These are phyloP conservation scores for Puccinia horiana DNA, from an alignment of 1,284 basidiomycete genomes.

Conservation along the genomic window DNA sequence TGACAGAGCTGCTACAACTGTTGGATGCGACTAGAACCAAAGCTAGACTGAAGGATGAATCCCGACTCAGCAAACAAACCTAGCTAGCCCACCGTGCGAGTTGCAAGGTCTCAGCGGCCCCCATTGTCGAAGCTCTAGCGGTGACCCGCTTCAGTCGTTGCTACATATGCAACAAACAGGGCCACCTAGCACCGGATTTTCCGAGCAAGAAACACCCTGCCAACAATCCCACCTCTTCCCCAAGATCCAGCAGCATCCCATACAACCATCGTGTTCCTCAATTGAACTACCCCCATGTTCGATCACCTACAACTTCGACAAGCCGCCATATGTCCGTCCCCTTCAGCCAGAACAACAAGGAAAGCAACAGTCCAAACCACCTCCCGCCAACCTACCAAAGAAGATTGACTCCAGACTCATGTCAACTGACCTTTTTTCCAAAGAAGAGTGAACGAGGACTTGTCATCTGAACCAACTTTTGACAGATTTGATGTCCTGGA, in stretches of 20 bases:
- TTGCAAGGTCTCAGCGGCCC: too few relatives aligned
- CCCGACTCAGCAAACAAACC: not conserved
- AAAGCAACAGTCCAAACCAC: not conserved
- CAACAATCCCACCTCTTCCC: not conserved
- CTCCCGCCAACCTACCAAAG: not conserved
- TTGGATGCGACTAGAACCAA: not conserved
- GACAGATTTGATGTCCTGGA: not conserved
- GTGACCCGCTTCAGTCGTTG: not conserved
- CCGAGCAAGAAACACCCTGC: not conserved
- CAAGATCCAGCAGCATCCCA: too few relatives aligned
- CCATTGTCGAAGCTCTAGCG: too few relatives aligned
- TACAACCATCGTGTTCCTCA: not conserved
- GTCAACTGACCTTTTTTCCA: not conserved
- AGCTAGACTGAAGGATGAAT: not conserved
- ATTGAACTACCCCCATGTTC: not conserved
- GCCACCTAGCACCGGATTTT: not conserved
- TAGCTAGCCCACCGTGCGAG: too few relatives aligned
- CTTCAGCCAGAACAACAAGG: not conserved
- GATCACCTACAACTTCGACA: not conserved
- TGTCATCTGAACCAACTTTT: not conserved
- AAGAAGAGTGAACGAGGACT: not conserved
- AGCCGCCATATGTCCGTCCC: not conserved
- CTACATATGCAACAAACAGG: slow-evolving; percentile 14
- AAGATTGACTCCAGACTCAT: not conserved
- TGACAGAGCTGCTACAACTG: not conserved